Conservation (phyloP, 1,284 basidiomycete species). For the Leucoagaricus sp. region DNA sequence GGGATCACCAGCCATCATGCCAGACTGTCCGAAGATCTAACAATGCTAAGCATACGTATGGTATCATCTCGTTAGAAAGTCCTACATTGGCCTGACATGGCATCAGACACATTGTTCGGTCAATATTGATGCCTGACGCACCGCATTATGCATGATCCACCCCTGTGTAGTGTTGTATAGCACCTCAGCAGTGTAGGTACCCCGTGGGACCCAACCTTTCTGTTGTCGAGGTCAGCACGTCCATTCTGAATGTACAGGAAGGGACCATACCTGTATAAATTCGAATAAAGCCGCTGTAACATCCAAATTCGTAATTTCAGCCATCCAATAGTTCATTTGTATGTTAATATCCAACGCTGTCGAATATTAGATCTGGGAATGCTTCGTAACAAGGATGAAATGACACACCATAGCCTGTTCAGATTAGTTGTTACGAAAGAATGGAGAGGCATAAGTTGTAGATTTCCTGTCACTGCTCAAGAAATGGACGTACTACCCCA, state of each 20-base stretch:
- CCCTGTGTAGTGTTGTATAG: conserved; percentile 68
- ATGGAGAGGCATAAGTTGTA: not conserved
- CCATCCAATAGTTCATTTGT: conserved; percentile 81
- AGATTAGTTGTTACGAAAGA: conserved; percentile 55
- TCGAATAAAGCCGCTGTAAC: conserved; percentile 60
- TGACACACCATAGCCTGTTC: too few relatives aligned
- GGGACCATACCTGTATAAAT: conserved; percentile 59
- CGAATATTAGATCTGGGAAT: not conserved
- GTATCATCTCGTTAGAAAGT: too few relatives aligned
- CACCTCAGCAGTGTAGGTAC: conserved; percentile 63
- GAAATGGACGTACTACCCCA: conserved; percentile 49
- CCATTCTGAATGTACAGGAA: not conserved
- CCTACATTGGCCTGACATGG: too few relatives aligned
- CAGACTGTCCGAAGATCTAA: conserved; percentile 76
- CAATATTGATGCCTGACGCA: conserved; percentile 26
- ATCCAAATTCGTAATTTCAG: conserved; percentile 67
- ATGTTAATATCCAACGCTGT: conserved; percentile 75
- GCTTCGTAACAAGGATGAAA: too few relatives aligned
- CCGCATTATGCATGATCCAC: conserved; percentile 75
- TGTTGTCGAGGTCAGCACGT: conserved; percentile 32
- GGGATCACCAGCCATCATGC: conserved; percentile 56
- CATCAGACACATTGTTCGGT: too few relatives aligned
- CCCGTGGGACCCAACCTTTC: conserved; percentile 76
- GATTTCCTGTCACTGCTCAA: conserved; percentile 28
- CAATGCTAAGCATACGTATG: too few relatives aligned